A percentile compares a stretch with the other conserved stretches of the same genome.
phyloP scores from a whole-genome alignment of 164 flowering plant genomes.

The Buxus sempervirens region DNA sequence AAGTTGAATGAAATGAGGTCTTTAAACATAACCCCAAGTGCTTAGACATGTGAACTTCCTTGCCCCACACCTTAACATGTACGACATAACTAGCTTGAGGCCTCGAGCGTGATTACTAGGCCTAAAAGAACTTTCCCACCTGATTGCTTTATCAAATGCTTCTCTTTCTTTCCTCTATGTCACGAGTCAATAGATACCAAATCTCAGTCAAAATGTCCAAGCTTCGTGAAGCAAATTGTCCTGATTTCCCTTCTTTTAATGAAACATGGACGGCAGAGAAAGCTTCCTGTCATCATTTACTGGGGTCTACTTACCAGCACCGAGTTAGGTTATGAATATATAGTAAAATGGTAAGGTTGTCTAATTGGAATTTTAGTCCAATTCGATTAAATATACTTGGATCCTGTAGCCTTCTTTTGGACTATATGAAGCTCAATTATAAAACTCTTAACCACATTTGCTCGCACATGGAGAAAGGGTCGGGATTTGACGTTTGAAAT shows the following conservation, averaged over 20 bases:
- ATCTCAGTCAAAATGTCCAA: conserved; percentile 9
- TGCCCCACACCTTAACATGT: too few relatives aligned
- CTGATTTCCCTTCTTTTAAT: conserved; percentile 20
- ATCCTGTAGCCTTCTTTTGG: neutral
- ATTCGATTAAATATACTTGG: neutral
- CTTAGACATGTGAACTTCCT: too few relatives aligned
- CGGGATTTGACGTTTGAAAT: neutral
- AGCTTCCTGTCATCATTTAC: conserved; percentile 2
- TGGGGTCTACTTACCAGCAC: conserved; percentile 10
- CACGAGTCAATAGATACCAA: conserved; percentile 6
- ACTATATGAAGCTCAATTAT: conserved; percentile 2
- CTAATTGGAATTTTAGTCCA: conserved; percentile 11
- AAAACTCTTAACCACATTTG: conserved; percentile 10
- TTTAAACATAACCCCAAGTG: too few relatives aligned
- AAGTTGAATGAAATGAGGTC: too few relatives aligned
- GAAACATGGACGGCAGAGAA: conserved; percentile 16
- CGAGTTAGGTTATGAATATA: conserved; percentile 5
- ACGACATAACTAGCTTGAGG: too few relatives aligned
- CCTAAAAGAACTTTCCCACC: too few relatives aligned
- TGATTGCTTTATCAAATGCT: neutral
- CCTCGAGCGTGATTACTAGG: too few relatives aligned
- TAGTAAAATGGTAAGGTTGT: neutral
- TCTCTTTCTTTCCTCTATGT: neutral
- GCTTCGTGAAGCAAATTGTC: neutral
- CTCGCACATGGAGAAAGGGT: conserved; percentile 23